Evolutionary conservation across 2,329 filamentous ascomycete species (phyloP), one percentile per base, ranked within the genome.

Genomic region (Pestalotiopsis sp.): DNA sequence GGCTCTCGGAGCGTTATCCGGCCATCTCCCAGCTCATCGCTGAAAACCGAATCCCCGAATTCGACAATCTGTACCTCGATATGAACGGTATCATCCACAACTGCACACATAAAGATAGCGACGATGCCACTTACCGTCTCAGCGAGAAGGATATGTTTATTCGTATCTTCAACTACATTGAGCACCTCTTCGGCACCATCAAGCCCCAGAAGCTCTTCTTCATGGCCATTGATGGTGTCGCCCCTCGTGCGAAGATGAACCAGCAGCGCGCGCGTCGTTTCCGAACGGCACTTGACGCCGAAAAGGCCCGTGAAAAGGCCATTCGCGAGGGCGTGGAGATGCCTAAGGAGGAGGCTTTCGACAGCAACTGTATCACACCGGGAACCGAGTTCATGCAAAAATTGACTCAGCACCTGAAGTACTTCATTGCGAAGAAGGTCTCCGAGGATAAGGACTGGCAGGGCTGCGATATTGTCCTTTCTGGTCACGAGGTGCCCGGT

Each of bases 21-120:
- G 91, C 96, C 71, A 99, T 99, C 81, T 99, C 96, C 66, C 95
- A 98, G 86, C 87, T 99, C 76, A 99, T 99, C 79, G 94, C 95
- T 67, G 96, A 99, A 85, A 99, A 98, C 82, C 92, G 96, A 76
- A 99, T 99, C 81, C 96, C 96, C 72, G 97, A 99, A 82, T 99
- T 99, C 83, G 96, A 99, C 82, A 96, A 93, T 82, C 90, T 99
- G 71, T 99, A 99, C 82, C 86, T 97, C 75, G 93, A 97, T 78
- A 99, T 99, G 96, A 99, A 99, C 82, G 96, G 96, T 74, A 99
- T 99, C 80, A 99, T 99, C 77, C 95, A 99, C 82, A 99, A 99
- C 81, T 99, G 96, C 81, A 99, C 96, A 68, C 96, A 99, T 83
- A 97, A 96, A 78, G 95, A 99, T 82, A 92, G 93, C 27, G 95